Base-by-base conservation (phyloP, 306 rosid genomes). In the Hylodesmum podocarpum region DNA sequence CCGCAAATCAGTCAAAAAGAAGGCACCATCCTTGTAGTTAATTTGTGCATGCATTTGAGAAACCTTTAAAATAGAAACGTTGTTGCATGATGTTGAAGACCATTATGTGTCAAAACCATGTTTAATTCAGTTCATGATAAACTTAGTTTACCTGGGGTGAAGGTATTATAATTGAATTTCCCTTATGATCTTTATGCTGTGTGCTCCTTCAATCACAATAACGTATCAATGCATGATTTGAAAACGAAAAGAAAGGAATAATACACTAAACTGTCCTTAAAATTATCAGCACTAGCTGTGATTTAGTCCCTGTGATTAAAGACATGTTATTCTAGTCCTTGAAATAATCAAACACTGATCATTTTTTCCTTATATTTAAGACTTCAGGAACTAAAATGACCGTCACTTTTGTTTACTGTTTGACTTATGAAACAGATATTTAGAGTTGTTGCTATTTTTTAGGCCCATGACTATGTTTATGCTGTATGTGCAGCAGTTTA, bases 11-110 rank as follows among this genome's bases (percentile, higher is more conserved):
- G 91, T 89, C 82, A 92, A 50, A 80, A 87, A 92, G 83, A 92
- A 95, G 19, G 89, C 91, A 6, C 96, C 98, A 28, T 92, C 88
- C 83, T 89, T 86, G 73, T 82, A 96, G 75, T 76, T 65, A 36
- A 95, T 84, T 34, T 72, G 90, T 13, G 96, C 98, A 71, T 96
- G 99, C 58, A 15, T 77, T 73, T 89, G 72, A 27, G 99, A 92
- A 69, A 96, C 91, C 97, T 95, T 81, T 3, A 14, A 77, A 44
- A 44, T 4, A 51, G 14, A 76, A 72, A 46, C n/a, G 68, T 29
- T 66, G 70, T 64, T 50, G 13, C 64, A 34, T 51, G 64, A 49
- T 29, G 70, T 63, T 58, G 55, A 69, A 61, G 44, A 22, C 50
- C 64, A 59, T 29, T 73, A 47, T 27, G 3, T 21, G 43, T 41